These are phyloP conservation scores for Termitomyces sp. DNA, from an alignment of 768 basidiomycete species.

Conservation along the genomic window DNA sequence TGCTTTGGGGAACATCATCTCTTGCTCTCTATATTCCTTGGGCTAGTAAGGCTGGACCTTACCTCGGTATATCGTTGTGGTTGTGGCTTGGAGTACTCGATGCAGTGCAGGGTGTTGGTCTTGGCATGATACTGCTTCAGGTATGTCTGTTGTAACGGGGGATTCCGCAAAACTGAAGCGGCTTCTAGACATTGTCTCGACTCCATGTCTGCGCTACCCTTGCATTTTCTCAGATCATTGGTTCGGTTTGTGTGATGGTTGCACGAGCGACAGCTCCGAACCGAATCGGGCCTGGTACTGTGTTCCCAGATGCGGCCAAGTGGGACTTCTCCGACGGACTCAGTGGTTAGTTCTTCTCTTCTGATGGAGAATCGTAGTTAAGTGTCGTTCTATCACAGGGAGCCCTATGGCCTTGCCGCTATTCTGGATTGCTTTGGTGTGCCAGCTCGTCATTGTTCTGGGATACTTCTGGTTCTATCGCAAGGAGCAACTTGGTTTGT, in stretches of 20 bases:
- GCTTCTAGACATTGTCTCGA: conserved; percentile 70
- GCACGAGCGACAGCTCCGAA: conserved; percentile 90
- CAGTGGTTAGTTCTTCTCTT: conserved; percentile 32
- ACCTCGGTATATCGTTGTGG: conserved; percentile 88
- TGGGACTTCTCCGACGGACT: conserved; percentile 83
- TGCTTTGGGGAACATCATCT: conserved; percentile 94
- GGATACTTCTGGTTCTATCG: conserved; percentile 98
- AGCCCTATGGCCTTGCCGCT: conserved; percentile 80
- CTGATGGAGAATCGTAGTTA: background rate
- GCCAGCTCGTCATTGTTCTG: conserved; percentile 78
- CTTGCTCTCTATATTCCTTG: conserved; percentile 91
- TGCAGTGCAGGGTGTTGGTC: conserved; percentile 89
- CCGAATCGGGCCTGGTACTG: conserved; percentile 80
- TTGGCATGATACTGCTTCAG: conserved; percentile 88
- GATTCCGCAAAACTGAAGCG: conserved; percentile 19
- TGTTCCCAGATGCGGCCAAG: conserved; percentile 88
- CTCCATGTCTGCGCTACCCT: conserved; percentile 93
- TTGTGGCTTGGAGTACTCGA: conserved; percentile 94
- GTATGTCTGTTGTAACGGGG: conserved; percentile 26
- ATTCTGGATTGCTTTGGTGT: conserved; percentile 83
- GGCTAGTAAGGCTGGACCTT: conserved; percentile 83
- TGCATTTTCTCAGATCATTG: conserved; percentile 86
- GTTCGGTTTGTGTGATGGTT: conserved; percentile 87
- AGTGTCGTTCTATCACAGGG: conserved; percentile 26
- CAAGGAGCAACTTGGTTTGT: conserved; percentile 84